Evolutionary conservation across 1,284 basidiomycete species (phyloP).

Genomic region (Pseudozyma pruni): DNA sequence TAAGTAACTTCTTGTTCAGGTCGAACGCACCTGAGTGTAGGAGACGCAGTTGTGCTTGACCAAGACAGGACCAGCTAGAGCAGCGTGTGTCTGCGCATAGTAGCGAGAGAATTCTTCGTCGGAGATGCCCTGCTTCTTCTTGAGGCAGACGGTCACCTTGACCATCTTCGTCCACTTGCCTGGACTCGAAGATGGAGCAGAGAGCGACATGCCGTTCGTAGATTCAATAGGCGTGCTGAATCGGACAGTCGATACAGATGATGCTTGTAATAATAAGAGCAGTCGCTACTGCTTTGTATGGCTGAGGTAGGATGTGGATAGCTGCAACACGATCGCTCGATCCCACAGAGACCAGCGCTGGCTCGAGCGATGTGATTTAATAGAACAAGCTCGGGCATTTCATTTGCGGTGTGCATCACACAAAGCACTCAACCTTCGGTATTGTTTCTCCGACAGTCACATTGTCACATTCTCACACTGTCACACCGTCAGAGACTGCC

Average conservation of each 20-base stretch:
- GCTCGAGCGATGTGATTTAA: no score
- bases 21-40: slow-evolving; percentile 18
- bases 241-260: no score
- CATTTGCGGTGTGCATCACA: no score
- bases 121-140: slow-evolving; percentile 17
- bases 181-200: neutral
- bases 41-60: slow-evolving; percentile 21
- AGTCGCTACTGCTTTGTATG: no score
- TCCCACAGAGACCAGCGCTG: no score
- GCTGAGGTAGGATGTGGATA: no score
- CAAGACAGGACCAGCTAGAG: slow-evolving; percentile 12
- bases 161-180: slow-evolving; percentile 9
- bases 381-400: no score
- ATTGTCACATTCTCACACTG: no score
- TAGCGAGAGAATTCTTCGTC: slow-evolving; percentile 21
- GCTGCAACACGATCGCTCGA: no score
- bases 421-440: no score
- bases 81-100: slow-evolving; percentile 17
- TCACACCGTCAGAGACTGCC: no score
- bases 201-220: slow-evolving; percentile 3
- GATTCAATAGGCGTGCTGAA: neutral
- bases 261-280: neutral
- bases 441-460: no score
- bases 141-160: slow-evolving; percentile 24
- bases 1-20: neutral